phyloP scores from a whole-genome alignment of 2,329 filamentous ascomycete species.

The Scedosporium aurantiacum region DNA sequence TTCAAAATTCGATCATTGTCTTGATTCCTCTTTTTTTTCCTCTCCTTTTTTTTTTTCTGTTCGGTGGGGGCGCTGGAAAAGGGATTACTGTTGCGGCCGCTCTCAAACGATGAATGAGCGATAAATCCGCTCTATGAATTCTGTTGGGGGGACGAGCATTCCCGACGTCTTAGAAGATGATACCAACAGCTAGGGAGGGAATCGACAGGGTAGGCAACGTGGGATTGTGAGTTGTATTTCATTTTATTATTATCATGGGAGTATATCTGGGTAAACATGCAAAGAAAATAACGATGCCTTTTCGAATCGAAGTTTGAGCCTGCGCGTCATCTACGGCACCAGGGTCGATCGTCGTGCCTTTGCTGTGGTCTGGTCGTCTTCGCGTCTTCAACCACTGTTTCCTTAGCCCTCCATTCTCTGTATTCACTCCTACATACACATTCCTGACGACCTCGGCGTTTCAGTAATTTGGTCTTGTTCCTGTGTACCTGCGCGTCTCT shows the following conservation, averaged over 20 bases:
- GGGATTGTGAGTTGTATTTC: constrained; percentile 1
- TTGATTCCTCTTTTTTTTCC: constrained; percentile 11
- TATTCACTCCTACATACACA: too few species aligned
- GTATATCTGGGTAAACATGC: constrained; percentile 5
- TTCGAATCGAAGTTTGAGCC: background rate
- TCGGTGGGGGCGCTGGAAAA: constrained; percentile 7
- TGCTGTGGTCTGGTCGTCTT: too few species aligned
- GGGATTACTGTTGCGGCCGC: constrained; percentile 10
- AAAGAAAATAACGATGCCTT: constrained; percentile 2
- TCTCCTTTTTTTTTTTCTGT: constrained; percentile 19
- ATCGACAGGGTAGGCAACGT: background rate
- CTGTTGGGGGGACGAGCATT: background rate
- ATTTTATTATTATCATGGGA: background rate
- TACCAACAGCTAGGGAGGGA: background rate
- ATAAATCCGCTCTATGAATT: background rate
- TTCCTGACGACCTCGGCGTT: too few species aligned
- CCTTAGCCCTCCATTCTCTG: too few species aligned
- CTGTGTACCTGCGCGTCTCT: too few species aligned
- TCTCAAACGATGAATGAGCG: background rate
- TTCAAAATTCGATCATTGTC: constrained; percentile 9
- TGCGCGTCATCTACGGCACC: background rate
- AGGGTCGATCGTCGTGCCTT: background rate
- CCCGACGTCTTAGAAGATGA: background rate
- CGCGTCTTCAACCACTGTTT: too few species aligned
- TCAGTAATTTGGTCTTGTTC: too few species aligned